Percentiles rank a stretch among this genome's conserved stretches.
phyloP scores from a whole-genome alignment of 2,329 filamentous ascomycete species.

The Colletotrichum agaves region DNA sequence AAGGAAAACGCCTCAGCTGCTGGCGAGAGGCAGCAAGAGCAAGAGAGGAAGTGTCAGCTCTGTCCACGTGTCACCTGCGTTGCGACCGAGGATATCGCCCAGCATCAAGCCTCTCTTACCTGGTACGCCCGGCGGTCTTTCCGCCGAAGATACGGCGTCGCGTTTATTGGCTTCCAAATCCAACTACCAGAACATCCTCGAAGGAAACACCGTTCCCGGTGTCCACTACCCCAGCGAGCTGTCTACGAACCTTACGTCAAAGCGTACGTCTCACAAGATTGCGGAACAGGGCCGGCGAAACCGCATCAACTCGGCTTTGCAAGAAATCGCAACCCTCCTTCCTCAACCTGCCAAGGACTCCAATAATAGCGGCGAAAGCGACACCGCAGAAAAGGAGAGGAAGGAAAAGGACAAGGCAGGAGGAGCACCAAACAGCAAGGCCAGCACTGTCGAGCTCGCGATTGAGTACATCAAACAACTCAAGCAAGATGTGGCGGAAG shows the following conservation, averaged over 20 bases:
- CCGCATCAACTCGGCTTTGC: conserved; percentile 91
- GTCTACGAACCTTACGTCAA: conserved; percentile 93
- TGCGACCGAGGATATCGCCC: conserved; percentile 90
- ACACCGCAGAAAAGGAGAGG: conserved; percentile 60
- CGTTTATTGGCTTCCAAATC: conserved; percentile 91
- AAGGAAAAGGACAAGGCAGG: conserved; percentile 46
- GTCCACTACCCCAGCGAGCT: conserved; percentile 91
- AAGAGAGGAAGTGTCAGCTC: conserved; percentile 79
- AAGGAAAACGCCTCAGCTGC: conserved; percentile 66
- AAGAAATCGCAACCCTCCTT: conserved; percentile 90
- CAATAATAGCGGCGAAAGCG: conserved; percentile 53
- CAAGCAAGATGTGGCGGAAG: conserved; percentile 76
- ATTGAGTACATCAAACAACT: conserved; percentile 94
- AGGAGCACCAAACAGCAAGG: conserved; percentile 83
- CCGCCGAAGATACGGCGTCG: conserved; percentile 70
- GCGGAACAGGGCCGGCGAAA: conserved; percentile 96
- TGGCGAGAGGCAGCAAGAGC: conserved; percentile 65
- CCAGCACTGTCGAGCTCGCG: conserved; percentile 95
- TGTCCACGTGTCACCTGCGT: conserved; percentile 83
- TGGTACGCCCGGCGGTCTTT: conserved; percentile 59
- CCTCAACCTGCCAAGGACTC: conserved; percentile 65
- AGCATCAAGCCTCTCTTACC: conserved; percentile 93
- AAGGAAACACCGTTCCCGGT: conserved; percentile 90
- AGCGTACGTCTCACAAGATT: conserved; percentile 97
- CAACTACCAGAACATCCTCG: conserved; percentile 97